Base-by-base conservation (phyloP, 768 basidiomycete genomes). In the Leccinellum albellum region DNA sequence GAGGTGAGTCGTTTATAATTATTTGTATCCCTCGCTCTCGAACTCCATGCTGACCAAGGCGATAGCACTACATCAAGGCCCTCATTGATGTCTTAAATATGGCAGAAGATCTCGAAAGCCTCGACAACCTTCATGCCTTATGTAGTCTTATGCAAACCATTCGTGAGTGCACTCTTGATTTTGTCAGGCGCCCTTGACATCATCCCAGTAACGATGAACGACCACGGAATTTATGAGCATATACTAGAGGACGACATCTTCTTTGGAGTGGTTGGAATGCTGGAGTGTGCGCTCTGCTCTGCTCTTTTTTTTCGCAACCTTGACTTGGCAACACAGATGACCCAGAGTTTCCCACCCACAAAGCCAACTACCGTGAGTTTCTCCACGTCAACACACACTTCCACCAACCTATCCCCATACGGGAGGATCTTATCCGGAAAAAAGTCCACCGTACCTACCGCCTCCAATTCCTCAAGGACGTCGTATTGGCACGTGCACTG, bases 361-460 rank as follows among this genome's bases (percentile, higher is more conserved):
- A 98, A 76, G 97, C 96, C 51, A 92, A 94, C 65, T 98, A 98
- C 71, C 94, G 96, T 51, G 89, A 95, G 58, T 97, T 98, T 70
- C 84, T 98, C 35, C 80, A 85, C 51, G 81, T 89, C 64, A 86
- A 84, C 10, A 81, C 90, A n/a, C 85, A 82, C 54, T 98, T 92
- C 74, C 89, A 91, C 66, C 86, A 96, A 73, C 94, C 95, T 46
- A 86, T 98, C 61, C 80, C 83, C 29, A 89, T 98, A 67, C 82
- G 82, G 44, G 92, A 96, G 64, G 73, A 79, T 20, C 62, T 71
- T 45, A 87, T 97, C 46, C 87, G 89, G 65, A 82, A 82, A 56
- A 98, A 98, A 74, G 89, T 98, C 26, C 96, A 98, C 73, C 94
- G 97, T 68, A 98, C 94, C 3, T 98, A 98, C 71, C 91, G 97